Conservation (phyloP, 2,329 filamentous ascomycete species). For the Ceratocystis cacaofunesta region DNA sequence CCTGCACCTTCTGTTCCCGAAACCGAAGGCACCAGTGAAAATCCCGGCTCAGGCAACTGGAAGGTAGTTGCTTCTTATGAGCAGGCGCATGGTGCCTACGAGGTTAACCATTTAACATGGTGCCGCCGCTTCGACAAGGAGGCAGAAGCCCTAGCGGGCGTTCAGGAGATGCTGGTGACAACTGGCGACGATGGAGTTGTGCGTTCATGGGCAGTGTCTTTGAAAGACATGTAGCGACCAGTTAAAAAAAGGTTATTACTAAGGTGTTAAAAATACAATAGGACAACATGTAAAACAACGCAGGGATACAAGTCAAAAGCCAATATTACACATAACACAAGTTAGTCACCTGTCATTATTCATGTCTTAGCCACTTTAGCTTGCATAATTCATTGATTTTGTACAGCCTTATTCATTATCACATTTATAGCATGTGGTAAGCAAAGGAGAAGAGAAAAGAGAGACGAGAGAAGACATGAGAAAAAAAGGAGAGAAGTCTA, state of each 20-base stretch:
- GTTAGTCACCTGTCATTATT: too few relatives aligned
- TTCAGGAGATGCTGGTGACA: conserved; percentile 73
- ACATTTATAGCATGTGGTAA: not conserved
- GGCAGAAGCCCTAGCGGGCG: conserved; percentile 33
- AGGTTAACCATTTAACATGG: conserved; percentile 88
- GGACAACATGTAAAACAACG: too few relatives aligned
- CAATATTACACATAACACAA: too few relatives aligned
- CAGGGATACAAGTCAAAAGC: too few relatives aligned
- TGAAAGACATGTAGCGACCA: not conserved
- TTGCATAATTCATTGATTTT: conserved; percentile 2
- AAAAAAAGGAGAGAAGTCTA: not conserved
- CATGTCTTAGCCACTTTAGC: not conserved
- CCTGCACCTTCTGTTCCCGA: conserved; percentile 7
- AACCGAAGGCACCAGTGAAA: not conserved
- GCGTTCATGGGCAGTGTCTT: conserved; percentile 58
- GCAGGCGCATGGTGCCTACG: conserved; percentile 77
- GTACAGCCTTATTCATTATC: conserved; percentile 1
- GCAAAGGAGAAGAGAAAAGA: conserved; percentile 8
- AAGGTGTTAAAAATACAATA: not conserved
- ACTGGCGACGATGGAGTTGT: conserved; percentile 88
- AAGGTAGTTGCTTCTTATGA: conserved; percentile 50
- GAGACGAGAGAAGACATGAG: conserved; percentile 1
- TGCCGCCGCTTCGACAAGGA: conserved; percentile 59
- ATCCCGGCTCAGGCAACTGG: conserved; percentile 43
- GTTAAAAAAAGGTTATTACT: not conserved